Base-by-base conservation (phyloP, 371 early-diverging fungal species). In the Umbelopsis sp. region DNA sequence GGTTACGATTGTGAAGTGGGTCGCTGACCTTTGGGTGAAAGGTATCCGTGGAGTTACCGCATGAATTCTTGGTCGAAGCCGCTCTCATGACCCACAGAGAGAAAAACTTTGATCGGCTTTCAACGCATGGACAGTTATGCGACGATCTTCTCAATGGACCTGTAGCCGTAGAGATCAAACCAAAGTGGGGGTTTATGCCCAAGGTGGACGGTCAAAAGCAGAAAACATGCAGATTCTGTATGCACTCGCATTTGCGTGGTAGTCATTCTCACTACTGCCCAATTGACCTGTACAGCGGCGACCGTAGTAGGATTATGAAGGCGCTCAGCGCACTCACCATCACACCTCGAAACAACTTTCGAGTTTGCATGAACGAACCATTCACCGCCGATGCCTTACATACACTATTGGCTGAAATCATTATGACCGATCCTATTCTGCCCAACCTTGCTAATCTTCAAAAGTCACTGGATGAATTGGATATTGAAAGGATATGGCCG, bases 131-230 rank as follows among this genome's bases (percentile, higher is more conserved):
- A 12, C 38, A 35, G 14, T 35, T 53, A n/a, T 38, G 32, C 41
- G 25, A 63, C 25, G 45, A 46, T 32, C 52, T 67, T 11, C 11
- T 44, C 25, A 45, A 14, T 22, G 44, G 32, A 57, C 44, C 45
- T 9, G 24, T 57, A 53, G 62, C 22, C 7, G 63, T 65, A 37
- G 29, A 65, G 25, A 52, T 41, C 45, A 67, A 88, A 86, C 89
- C 89, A 7, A 89, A 89, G 72, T 89, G 89, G 86, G 87, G 86
- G 22, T 89, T 86, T 65, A 70, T 81, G 20, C 86, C 89, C 18
- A 25, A 65, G 53, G 70, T 75, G 48, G 50, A 63, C 9, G 44
- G 22, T 4, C 46, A 75, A 32, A 85, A 86, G 63, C 69, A 64
- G 10, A 65, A 46, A n/a, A 74, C 74, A 6, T 89, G 89, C 70